Evolutionary conservation across 2,329 filamentous ascomycete genomes (phyloP), one percentile per base, ranked within the genome.

Genomic region (Talaromyces sp.): DNA sequence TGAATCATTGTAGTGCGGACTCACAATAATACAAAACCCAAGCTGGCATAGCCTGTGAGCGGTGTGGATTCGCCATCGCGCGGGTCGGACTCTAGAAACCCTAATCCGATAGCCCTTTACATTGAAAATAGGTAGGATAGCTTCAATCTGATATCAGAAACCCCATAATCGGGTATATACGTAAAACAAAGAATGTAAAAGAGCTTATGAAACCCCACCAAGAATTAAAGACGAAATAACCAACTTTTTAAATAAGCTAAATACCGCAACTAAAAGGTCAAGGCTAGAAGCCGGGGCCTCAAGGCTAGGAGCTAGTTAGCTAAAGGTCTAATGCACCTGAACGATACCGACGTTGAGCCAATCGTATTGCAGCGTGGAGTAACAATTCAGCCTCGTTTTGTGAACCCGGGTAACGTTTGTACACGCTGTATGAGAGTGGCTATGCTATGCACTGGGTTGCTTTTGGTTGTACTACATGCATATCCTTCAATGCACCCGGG

Each of bases 1-100:
- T 5, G 27, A 27, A 45, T 2, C 9, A 22, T 11, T n/a, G 37
- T 45, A 31, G 27, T 5, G 22, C 17, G 19, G 2, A 45, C 56
- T 59, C 56, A 59, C 56, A 59, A 31, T 43, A 59, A 45, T 43
- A 33, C 22, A 59, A 22, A 31, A 59, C 45, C 27, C 15, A 41
- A 45, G 56, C 56, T 27, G 56, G 56, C 25, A 59, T 41, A 2
- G 56, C 11, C 56, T 45, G 35, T 27, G 27, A 59, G 25, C 11
- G 56, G 56, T 15, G 56, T 59, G 22, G 15, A 43, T 43, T 43
- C 22, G 39, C 37, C 56, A 59, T 59, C 2, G 19, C 10, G 15
- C 13, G 50, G 13, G 31, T 22, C 31, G 19, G 49, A 17, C 22
- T 27, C 45, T 33, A 22, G 52, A 39, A 56, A 56, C 52, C 52